Conservation (phyloP, 441 rosid genomes). For the Gossypium trilobum region DNA sequence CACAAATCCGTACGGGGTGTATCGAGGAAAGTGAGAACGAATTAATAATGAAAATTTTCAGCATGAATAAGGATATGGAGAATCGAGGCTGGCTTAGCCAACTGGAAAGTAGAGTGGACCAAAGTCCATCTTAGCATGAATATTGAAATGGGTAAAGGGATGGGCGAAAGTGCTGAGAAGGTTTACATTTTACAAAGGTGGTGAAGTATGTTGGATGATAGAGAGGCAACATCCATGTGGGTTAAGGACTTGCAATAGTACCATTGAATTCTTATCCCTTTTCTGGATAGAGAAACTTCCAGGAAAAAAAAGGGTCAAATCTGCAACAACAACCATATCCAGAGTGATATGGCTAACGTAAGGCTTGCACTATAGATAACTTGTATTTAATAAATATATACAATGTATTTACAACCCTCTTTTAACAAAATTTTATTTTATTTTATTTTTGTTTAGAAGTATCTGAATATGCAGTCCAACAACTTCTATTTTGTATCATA, state of each 20-base stretch:
- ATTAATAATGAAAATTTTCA: conserved; percentile 22
- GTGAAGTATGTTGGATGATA: conserved; percentile 40
- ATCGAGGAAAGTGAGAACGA: conserved; percentile 17
- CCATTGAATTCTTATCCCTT: no score
- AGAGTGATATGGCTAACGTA: background rate
- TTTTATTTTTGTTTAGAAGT: background rate
- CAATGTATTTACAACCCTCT: no score
- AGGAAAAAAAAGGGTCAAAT: background rate
- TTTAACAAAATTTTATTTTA: no score
- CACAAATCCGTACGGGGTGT: conserved; percentile 35
- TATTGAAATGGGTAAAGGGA: conserved; percentile 12
- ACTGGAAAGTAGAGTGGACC: conserved; percentile 15
- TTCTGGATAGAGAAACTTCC: background rate
- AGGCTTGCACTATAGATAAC: background rate
- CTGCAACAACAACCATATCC: background rate
- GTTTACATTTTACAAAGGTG: conserved; percentile 14
- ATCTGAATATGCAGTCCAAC: background rate
- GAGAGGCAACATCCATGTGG: conserved; percentile 53
- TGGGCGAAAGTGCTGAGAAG: conserved; percentile 39
- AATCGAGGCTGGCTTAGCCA: conserved; percentile 2
- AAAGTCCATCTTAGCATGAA: conserved; percentile 10
- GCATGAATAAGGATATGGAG: conserved; percentile 18
- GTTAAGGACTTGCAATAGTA: background rate
- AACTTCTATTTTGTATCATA: background rate
- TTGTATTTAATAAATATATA: background rate